Conservation (phyloP, 345 rosid genomes). For the Salix suchowensis region DNA sequence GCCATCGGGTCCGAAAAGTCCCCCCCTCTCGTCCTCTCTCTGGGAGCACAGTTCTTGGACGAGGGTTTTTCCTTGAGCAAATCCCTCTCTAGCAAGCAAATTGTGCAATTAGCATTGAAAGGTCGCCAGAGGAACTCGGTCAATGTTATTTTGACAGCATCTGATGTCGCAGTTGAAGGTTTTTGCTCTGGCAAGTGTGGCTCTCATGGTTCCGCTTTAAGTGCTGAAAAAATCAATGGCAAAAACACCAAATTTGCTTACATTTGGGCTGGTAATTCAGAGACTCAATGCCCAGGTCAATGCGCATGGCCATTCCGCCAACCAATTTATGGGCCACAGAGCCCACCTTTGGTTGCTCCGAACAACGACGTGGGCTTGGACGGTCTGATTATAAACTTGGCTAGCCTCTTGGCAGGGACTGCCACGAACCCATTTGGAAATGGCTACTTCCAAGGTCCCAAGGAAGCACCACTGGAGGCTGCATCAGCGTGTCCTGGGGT, state of each 20-base stretch:
- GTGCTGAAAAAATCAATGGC: background rate
- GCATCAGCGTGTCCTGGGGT: constrained; percentile 16
- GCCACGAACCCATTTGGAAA: constrained; percentile 21
- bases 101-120: constrained; percentile 15
- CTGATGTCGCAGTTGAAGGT: constrained; percentile 17
- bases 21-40: background rate
- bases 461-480: constrained; percentile 20
- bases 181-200: constrained; percentile 16
- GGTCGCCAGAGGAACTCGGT: constrained; percentile 9
- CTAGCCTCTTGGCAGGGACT: constrained; percentile 16
- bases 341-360: constrained; percentile 1
- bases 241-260: constrained; percentile 10
- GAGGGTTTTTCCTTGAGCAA: constrained; percentile 8
- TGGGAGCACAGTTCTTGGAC: constrained; percentile 11
- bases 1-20: background rate
- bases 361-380: constrained; percentile 23
- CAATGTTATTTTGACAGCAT: constrained; percentile 14
- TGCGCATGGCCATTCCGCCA: constrained; percentile 27
- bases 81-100: constrained; percentile 6
- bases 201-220: background rate
- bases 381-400: constrained; percentile 22
- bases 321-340: constrained; percentile 17
- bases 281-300: constrained; percentile 23
- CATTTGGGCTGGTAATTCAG: constrained; percentile 26
- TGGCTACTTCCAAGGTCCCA: constrained; percentile 20